Evolutionary conservation across 208 protist species (phyloP), one percentile per base, ranked within the genome.

Genomic region (Wallacemonas sp.): DNA sequence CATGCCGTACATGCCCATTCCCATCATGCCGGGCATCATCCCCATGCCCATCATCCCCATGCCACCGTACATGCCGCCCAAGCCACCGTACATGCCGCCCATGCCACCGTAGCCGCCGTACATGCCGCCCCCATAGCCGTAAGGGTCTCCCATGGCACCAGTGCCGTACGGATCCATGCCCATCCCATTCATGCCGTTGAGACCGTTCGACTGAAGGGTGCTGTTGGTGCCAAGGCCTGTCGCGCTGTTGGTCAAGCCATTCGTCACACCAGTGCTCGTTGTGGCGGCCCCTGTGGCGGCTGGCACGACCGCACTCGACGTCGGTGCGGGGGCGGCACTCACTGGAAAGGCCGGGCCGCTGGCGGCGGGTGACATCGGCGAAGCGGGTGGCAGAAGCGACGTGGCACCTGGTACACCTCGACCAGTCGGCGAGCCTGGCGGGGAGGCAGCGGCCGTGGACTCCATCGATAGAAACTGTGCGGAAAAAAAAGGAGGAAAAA

Each of bases 1-100:
- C 87, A 95, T 92, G 47, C 86, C 89, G 26, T 72, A 78, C 78
- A 88, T 88, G 62, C 80, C 81, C 80, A 83, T 81, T 12, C 67
- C 68, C 49, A 66, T 71, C 68, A 74, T 76, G 2, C 74, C 74
- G 2, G 61, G 49, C 61, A 66, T 76, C 64, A 78, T 84, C 1
- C 82, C 83, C 69, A 86, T 73, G 1, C 78, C 80, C 68, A 85
- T 76, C 75, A 79, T 75, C 19, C 76, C 80, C 75, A 81, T 69
- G 3, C 83, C 78, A 24, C 74, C 74, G 49, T 78, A 78, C 66
- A 61, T 58, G 47, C 47, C 48, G 44, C 52, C 72, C 64, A 76
- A 74, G 17, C 44, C 44, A 26, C 44, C 44, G 19, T 49, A 49
- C 44, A 23, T 16, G 19, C 26, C 47, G 29, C 62, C 76, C 63